These are phyloP conservation scores for Abrus precatorius DNA, from an alignment of 306 rosid genomes.

Conservation along the genomic window DNA sequence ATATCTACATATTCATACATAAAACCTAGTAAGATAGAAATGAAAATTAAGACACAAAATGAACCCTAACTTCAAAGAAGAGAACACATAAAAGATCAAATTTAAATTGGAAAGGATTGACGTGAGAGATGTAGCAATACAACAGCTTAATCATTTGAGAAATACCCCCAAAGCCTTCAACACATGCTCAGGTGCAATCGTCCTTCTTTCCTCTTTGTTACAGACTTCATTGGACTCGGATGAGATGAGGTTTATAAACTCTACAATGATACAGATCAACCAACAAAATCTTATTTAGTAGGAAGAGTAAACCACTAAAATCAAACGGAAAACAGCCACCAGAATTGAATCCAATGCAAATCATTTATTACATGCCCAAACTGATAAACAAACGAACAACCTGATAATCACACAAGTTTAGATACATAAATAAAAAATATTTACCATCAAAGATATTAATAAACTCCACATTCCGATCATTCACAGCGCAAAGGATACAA, in stretches of 20 bases:
- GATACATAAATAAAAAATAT: not conserved
- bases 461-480: not conserved
- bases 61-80: not conserved
- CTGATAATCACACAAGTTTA: not conserved
- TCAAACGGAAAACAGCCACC: not conserved
- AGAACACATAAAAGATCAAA: not conserved
- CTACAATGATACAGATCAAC: slow-evolving; percentile 60
- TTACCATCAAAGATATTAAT: slow-evolving; percentile 5
- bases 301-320: slow-evolving; percentile 19
- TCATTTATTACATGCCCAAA: not conserved
- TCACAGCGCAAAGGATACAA: not conserved
- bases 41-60: slow-evolving; percentile 3
- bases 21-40: not conserved
- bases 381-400: not conserved
- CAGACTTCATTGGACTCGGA: slow-evolving; percentile 97
- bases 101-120: not conserved
- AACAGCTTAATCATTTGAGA: not conserved
- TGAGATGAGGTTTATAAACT: slow-evolving; percentile 91
- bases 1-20: not conserved
- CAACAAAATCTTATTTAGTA: slow-evolving; percentile 41
- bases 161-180: slow-evolving; percentile 89
- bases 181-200: slow-evolving; percentile 97
- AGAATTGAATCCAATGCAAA: slow-evolving; percentile 10
- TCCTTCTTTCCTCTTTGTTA: slow-evolving; percentile 86
- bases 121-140: slow-evolving; percentile 21